These are phyloP conservation scores for Coccomyxa sp. DNA, from an alignment of 139 green algal genomes.

Conservation along the genomic window DNA sequence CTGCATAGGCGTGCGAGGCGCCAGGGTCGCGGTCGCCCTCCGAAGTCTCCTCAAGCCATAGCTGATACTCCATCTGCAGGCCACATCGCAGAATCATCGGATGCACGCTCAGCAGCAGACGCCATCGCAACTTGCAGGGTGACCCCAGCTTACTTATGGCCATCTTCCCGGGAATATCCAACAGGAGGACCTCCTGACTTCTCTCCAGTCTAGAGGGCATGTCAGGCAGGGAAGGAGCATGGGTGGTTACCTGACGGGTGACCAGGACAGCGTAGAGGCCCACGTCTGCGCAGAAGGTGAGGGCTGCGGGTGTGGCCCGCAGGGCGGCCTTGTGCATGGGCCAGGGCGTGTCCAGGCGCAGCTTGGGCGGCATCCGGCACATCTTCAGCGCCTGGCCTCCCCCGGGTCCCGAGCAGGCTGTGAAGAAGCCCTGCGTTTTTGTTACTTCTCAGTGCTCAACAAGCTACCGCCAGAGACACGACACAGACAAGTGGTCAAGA, in stretches of 20 bases:
- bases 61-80: constrained; percentile 10
- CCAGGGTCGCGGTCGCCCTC: constrained; percentile 57
- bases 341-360: constrained; percentile 73
- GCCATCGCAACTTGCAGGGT: neutral
- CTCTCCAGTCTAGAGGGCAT: no score
- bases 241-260: constrained; percentile 31
- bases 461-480: no score
- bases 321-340: constrained; percentile 51
- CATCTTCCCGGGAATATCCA: no score
- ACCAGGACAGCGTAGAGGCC: constrained; percentile 51
- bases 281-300: constrained; percentile 55
- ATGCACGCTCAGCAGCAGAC: neutral
- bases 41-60: constrained; percentile 47
- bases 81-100: neutral
- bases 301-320: constrained; percentile 45
- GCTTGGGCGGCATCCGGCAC: constrained; percentile 64
- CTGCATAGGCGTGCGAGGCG: constrained; percentile 45
- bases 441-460: no score
- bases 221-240: neutral
- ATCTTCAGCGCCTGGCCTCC: constrained; percentile 57
- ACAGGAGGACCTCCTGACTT: no score
- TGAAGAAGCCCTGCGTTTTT: constrained; percentile 73
- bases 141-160: neutral
- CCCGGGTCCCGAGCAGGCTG: constrained; percentile 3
- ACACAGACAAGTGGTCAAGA: no score